Evolutionary conservation across 768 basidiomycete species (phyloP), one percentile per base, ranked within the genome.

Genomic region (Epithele typhae): DNA sequence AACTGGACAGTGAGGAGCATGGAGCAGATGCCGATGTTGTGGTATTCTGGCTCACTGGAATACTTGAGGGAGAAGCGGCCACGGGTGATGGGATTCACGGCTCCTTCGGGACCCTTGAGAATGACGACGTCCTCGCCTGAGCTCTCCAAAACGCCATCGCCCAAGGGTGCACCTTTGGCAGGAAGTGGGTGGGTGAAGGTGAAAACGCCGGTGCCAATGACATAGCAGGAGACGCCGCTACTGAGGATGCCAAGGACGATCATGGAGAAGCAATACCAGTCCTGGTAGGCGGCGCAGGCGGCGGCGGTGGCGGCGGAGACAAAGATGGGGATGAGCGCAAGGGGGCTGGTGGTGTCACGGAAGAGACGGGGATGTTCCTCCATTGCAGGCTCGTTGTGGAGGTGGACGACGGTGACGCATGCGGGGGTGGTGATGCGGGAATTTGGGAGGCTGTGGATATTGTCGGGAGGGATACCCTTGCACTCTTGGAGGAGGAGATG

Each of bases 221-320:
- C 36, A 14, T 24, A 34, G 36, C 42, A 43, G 15, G 48, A 37
- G 6, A 44, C 17, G 21, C 48, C 48, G 12, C 48, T 49, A 17
- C 37, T 30, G 11, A 49, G 25, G 19, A 49, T 39, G 12, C 48
- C 48, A n/a, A 40, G 30, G 12, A 23, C 36, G 22, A 49, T 49
- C 42, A 43, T 49, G 15, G 37, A 37, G 27, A 38, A 49, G 30
- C 48, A 49, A 6, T 19, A 38, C 48, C 48, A 44, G 37, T 49
- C 48, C 10, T 12, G 37, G 22, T 23, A 22, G n/a, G 35, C 9
- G 18, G n/a, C 42, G 23, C 42, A 49, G 6, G 32, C 5, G 22
- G 33, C 23, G 32, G 35, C 34, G 1, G 42, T 19, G 19, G 48
- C 30, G 27, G 34, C 12, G 14, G 41, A 43, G n/a, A 37, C n/a